Base-by-base conservation (phyloP, 2,329 filamentous ascomycete species). In the Fusarium tanahbumbuense region DNA sequence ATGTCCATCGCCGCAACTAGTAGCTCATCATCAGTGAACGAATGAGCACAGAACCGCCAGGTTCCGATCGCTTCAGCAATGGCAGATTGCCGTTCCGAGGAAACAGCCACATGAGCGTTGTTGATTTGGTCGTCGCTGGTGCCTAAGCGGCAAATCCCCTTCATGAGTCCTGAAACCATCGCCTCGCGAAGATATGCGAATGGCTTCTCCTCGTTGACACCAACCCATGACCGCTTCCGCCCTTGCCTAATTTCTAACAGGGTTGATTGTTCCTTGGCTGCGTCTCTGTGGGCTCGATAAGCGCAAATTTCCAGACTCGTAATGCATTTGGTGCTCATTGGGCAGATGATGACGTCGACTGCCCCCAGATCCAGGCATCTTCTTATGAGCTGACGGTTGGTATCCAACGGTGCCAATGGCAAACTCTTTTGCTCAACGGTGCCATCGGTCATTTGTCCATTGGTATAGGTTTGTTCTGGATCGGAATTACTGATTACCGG, bases 151-250 rank as follows among this genome's bases (percentile, higher is more conserved):
- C 94, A 97, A 57, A 97, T 97, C 40, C 93, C 90, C 75, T 91
- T 91, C 92, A 97, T 96, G 60, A 98, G 85, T 60, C 91, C 91
- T 3, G 93, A 96, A 8, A 98, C 94, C 93, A 98, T 97, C 52
- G 92, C 93, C 81, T 98, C 94, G 64, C 94, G 87, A 57, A 98
- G 82, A 80, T 97, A 97, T 18, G 93, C 91, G 81, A 94, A 97
- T 2, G 94, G 93, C 77, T 94, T 92, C 73, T 93, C 88, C 72
- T 95, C 92, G 75, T 93, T 89, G 13, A 97, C 87, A 27, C 94
- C 94, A 44, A 97, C 93, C 94, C 94, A 97, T 0, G 94, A 97
- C 56, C 93, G 88, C 79, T 97, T 97, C 58, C 94, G 88, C 46
- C 91, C 89, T 72, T 91, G 89, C 76, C 91, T 91, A 63, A 91